Evolutionary conservation across 2,329 filamentous ascomycete genomes (phyloP), one percentile per base, ranked within the genome.

Genomic region (Ceratocystiopsis sp.): DNA sequence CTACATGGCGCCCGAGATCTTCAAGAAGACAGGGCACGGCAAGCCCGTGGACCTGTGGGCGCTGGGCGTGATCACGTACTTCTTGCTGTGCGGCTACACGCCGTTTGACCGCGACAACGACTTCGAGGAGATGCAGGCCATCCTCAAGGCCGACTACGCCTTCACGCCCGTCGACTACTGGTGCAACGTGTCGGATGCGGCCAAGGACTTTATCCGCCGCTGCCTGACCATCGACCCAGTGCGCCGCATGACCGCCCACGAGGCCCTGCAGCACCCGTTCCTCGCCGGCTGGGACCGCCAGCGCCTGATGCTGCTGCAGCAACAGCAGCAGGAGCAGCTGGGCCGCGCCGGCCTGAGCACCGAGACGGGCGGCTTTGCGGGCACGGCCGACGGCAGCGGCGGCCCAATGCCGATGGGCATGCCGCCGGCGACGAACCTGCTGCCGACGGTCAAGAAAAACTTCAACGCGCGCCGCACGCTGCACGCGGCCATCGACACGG

Each of bases 1-100:
- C 40, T 98, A 98, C 63, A 98, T 98, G 91, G 91, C 91, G 2
- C 91, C 91, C 18, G 91, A 98, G 61, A 98, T 98, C 55, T 98
- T 98, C 66, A 94, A 94, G 62, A 98, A 98, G 69, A 87, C 82
- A 9, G 91, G 91, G 21, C 91, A 98, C 59, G 91, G 91, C 49
- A 98, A 96, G 63, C 87, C 91, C 52, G 91, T 98, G 42, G 91
- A 98, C 60, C 80, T 98, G 50, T 98, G 91, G 91, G 91, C 91
- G 35, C 85, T 96, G 49, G 91, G 91, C 39, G 91, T 98, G 37
- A 98, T 98, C 57, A 96, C 91, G 32, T 98, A 96, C 67, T 98
- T 98, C 66, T 69, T 98, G 29, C 78, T 98, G 41, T 96, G 91
- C 62, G 91, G 91, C 46, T 96, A 96, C 65, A 98, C 91, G 1